Evolutionary conservation across 164 flowering plant species (phyloP).

Genomic region (Tetracentron sinense): DNA sequence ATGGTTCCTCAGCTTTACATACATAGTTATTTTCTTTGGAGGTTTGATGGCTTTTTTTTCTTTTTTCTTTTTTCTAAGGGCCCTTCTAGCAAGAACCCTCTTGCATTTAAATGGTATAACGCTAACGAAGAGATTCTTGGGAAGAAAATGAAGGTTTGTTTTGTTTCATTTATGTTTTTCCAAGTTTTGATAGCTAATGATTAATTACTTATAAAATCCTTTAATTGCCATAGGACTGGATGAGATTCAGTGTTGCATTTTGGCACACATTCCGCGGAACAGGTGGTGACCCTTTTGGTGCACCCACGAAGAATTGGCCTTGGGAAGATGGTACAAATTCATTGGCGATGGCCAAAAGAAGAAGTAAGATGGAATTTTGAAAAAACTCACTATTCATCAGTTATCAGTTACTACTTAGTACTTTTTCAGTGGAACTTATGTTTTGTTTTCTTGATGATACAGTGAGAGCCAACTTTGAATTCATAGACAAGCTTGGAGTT

Average conservation of each 20-base stretch:
- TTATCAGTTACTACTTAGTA: background rate
- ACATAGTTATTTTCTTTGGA: background rate
- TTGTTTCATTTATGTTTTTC: background rate
- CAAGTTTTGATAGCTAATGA: background rate
- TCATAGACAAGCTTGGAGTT: constrained; percentile 86
- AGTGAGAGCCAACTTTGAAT: constrained; percentile 99
- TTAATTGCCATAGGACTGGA: constrained; percentile 65
- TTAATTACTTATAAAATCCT: constrained; percentile 1
- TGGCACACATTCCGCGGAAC: constrained; percentile 99
- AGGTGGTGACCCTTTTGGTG: constrained; percentile 93
- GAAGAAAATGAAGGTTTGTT: constrained; percentile 87
- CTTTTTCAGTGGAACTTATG: background rate
- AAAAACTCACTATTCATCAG: background rate
- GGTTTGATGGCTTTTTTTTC: background rate
- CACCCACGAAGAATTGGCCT: constrained; percentile 91
- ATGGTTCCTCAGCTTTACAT: background rate
- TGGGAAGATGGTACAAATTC: constrained; percentile 99
- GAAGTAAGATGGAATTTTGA: constrained; percentile 51
- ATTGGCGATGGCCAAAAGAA: constrained; percentile 92
- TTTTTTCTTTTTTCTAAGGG: constrained; percentile 47
- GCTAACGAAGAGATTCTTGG: constrained; percentile 91
- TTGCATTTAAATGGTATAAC: constrained; percentile 87
- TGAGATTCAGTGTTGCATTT: constrained; percentile 96
- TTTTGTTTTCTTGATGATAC: constrained; percentile 16
- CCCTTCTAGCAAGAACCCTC: constrained; percentile 78